phyloP scores from a whole-genome alignment of 768 basidiomycete genomes.

The Leccinum longicurvipes region DNA sequence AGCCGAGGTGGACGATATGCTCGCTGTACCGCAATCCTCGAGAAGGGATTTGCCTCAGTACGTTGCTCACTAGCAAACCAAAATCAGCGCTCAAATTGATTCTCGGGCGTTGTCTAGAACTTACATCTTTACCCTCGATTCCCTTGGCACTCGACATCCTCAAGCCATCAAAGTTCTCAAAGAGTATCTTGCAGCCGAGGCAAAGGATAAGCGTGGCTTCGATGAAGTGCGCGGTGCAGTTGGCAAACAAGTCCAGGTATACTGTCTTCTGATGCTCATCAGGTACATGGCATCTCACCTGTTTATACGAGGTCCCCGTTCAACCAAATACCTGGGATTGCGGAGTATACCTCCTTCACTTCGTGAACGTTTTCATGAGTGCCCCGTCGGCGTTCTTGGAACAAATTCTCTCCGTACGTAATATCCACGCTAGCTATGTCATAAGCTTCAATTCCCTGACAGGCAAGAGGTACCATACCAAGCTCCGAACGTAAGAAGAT shows the following conservation, averaged over 20 bases:
- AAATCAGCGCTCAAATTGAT: neutral
- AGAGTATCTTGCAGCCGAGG: slow-evolving; percentile 73
- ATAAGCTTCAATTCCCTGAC: slow-evolving; percentile 7
- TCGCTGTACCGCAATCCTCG: slow-evolving; percentile 19
- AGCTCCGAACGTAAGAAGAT: slow-evolving; percentile 40
- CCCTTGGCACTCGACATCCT: slow-evolving; percentile 71
- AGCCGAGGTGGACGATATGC: slow-evolving; percentile 31
- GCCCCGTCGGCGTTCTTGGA: slow-evolving; percentile 51
- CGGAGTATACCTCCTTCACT: slow-evolving; percentile 88
- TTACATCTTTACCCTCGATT: slow-evolving; percentile 87
- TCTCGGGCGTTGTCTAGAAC: slow-evolving; percentile 43
- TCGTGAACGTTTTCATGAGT: slow-evolving; percentile 71
- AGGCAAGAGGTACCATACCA: slow-evolving; percentile 32
- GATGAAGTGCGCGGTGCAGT: slow-evolving; percentile 37
- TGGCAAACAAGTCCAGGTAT: slow-evolving; percentile 53
- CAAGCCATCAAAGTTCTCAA: slow-evolving; percentile 58
- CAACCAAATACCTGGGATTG: slow-evolving; percentile 93
- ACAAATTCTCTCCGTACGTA: slow-evolving; percentile 40
- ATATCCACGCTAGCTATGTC: neutral
- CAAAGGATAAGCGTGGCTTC: slow-evolving; percentile 60
- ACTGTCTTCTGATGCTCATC: slow-evolving; percentile 14
- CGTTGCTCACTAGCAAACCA: neutral
- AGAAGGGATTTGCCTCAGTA: slow-evolving; percentile 22
- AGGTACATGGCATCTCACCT: neutral
- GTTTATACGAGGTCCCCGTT: slow-evolving; percentile 62